Evolutionary conservation across 2,329 filamentous ascomycete species (phyloP).

Genomic region (Chaetoscypha palmicola): DNA sequence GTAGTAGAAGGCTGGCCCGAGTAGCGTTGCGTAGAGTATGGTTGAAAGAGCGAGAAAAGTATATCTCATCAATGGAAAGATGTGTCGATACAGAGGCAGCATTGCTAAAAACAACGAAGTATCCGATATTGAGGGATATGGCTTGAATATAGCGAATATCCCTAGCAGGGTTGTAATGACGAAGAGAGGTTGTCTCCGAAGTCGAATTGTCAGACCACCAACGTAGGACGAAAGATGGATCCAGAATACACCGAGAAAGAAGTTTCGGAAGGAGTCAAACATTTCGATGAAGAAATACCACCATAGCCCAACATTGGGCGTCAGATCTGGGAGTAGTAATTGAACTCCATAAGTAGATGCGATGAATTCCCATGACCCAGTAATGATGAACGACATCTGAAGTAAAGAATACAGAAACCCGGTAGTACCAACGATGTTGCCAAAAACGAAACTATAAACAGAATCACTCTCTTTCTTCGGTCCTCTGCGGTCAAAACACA

Average conservation of each 20-base stretch:
- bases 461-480: constrained; percentile 31
- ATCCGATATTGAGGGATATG: constrained; percentile 90
- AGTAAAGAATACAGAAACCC: constrained; percentile 56
- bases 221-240: constrained; percentile 88
- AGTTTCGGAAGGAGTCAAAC: constrained; percentile 95
- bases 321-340: constrained; percentile 82
- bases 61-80: constrained; percentile 91
- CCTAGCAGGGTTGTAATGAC: constrained; percentile 79
- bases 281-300: constrained; percentile 99
- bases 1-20: constrained; percentile 93
- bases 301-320: constrained; percentile 93
- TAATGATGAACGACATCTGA: constrained; percentile 64
- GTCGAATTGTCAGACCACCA: constrained; percentile 72
- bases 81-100: constrained; percentile 79
- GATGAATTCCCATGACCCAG: constrained; percentile 82
- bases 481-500: constrained; percentile 62
- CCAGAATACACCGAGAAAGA: constrained; percentile 98
- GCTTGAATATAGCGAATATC: constrained; percentile 92
- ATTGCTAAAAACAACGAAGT: constrained; percentile 78
- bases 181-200: constrained; percentile 80
- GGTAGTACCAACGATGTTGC: constrained; percentile 46
- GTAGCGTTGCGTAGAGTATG: constrained; percentile 77
- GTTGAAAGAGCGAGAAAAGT: constrained; percentile 79
- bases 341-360: constrained; percentile 88
- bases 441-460: constrained; percentile 44